Percentiles rank a stretch among this genome's conserved stretches.
These are phyloP conservation scores for Candida berthetii DNA, from an alignment of 805 yeast genomes.

Conservation along the genomic window DNA sequence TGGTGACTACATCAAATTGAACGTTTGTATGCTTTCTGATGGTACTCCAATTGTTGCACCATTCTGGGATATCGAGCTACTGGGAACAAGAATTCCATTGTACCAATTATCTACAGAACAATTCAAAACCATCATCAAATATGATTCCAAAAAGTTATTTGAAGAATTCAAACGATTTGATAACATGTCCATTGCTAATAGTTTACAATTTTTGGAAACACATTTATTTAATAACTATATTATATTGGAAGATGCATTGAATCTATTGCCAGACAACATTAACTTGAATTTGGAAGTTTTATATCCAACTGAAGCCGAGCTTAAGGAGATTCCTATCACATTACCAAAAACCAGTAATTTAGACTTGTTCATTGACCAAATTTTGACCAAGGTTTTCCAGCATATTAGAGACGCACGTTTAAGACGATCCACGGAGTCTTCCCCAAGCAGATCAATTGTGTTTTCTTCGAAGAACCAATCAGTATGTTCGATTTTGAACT, in stretches of 20 bases:
- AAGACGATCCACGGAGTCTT: slow-evolving; percentile 24
- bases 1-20: slow-evolving; percentile 70
- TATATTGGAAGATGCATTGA: slow-evolving; percentile 54
- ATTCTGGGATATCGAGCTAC: slow-evolving; percentile 44
- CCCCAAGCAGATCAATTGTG: slow-evolving; percentile 51
- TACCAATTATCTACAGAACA: slow-evolving; percentile 41
- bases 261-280: slow-evolving; percentile 47
- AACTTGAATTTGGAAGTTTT: slow-evolving; percentile 70
- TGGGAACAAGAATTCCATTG: slow-evolving; percentile 51
- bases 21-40: slow-evolving; percentile 70
- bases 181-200: slow-evolving; percentile 15
- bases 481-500: slow-evolving; percentile 89
- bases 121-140: slow-evolving; percentile 23
- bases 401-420: slow-evolving; percentile 54
- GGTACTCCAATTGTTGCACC: slow-evolving; percentile 85
- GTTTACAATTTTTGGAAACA: slow-evolving; percentile 17
- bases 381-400: slow-evolving; percentile 65
- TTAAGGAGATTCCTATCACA: slow-evolving; percentile 32
- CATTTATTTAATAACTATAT: slow-evolving; percentile 38
- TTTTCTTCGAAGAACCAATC: slow-evolving; percentile 83
- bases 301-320: slow-evolving; percentile 60
- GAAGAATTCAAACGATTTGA: slow-evolving; percentile 3
- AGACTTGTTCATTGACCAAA: slow-evolving; percentile 70
- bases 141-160: slow-evolving; percentile 17
- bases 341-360: slow-evolving; percentile 39